A percentile compares a stretch with the other conserved stretches of the same genome.
These are phyloP conservation scores for Dothistroma pini DNA, from an alignment of 2,329 filamentous ascomycete genomes.

Conservation along the genomic window DNA sequence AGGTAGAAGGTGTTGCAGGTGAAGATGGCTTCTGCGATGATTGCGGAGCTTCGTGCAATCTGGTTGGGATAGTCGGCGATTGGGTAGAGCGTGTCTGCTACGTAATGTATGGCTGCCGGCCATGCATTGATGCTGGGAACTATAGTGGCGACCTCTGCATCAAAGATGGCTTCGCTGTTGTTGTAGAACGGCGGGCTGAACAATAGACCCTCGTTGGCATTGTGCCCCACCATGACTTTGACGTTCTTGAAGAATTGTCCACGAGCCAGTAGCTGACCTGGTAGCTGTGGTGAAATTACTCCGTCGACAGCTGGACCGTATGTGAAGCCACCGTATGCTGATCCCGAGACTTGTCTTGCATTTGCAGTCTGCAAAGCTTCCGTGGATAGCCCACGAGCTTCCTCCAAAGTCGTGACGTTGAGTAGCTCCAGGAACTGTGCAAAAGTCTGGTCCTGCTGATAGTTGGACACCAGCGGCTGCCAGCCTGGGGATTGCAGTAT, in stretches of 20 bases:
- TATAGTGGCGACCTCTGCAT: conserved; percentile 22
- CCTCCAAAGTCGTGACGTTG: conserved; percentile 43
- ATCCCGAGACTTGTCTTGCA: conserved; percentile 38
- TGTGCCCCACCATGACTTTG: conserved; percentile 45
- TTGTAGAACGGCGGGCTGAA: conserved; percentile 42
- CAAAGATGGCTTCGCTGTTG: conserved; percentile 33
- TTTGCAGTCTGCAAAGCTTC: conserved; percentile 43
- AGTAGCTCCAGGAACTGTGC: conserved; percentile 40
- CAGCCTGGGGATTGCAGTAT: conserved; percentile 48
- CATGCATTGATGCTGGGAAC: conserved; percentile 33
- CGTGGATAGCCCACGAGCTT: conserved; percentile 44
- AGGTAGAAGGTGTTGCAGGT: conserved; percentile 54
- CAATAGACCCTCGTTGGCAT: conserved; percentile 43
- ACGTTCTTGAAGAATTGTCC: conserved; percentile 46
- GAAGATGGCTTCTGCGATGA: conserved; percentile 45
- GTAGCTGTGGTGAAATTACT: conserved; percentile 47
- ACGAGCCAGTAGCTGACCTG: conserved; percentile 44
- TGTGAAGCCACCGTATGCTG: conserved; percentile 45
- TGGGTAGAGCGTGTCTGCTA: conserved; percentile 49
- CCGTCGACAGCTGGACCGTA: conserved; percentile 49
- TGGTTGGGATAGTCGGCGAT: conserved; percentile 44
- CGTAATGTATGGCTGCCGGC: conserved; percentile 35
- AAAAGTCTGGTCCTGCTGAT: conserved; percentile 40
- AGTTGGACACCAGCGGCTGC: conserved; percentile 34
- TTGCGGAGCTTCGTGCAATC: conserved; percentile 41